Conservation (phyloP, 148 eudicot species). For the Silene uniflora region DNA sequence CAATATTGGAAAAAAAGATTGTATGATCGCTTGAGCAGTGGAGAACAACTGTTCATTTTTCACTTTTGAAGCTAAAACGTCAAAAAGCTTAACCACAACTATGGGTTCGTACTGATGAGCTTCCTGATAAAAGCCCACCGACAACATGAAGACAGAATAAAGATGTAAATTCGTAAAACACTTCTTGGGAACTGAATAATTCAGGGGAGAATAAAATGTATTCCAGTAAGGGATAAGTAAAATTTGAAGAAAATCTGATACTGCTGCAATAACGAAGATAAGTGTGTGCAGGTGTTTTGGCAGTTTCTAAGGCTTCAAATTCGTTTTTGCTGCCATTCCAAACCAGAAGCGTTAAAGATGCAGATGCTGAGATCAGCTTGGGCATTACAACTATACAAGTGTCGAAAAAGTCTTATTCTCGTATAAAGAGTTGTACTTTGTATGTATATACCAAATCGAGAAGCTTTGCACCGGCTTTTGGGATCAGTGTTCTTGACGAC, state of each 20-base stretch:
- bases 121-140: not conserved
- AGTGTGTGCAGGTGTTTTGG: slow-evolving; percentile 58
- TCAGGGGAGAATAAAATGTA: slow-evolving; percentile 9
- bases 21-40: not conserved
- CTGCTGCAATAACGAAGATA: slow-evolving; percentile 53
- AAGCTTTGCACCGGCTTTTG: slow-evolving; percentile 28
- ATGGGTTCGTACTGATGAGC: not conserved
- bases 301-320: slow-evolving; percentile 41
- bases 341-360: slow-evolving; percentile 43
- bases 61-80: not conserved
- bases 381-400: slow-evolving; percentile 28
- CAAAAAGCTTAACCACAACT: not conserved
- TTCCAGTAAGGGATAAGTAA: slow-evolving; percentile 9
- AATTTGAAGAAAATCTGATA: slow-evolving; percentile 24
- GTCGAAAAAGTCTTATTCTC: slow-evolving; percentile 32
- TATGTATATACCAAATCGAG: slow-evolving; percentile 26
- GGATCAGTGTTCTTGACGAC: slow-evolving; percentile 25
- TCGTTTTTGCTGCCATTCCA: slow-evolving; percentile 38
- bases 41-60: not conserved
- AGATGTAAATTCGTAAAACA: not conserved
- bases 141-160: not conserved
- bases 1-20: not conserved
- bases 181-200: not conserved
- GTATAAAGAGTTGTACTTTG: slow-evolving; percentile 30
- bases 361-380: slow-evolving; percentile 48